Base-by-base conservation (phyloP, 169 alveolate genomes). In the Blepharisma undulans region DNA sequence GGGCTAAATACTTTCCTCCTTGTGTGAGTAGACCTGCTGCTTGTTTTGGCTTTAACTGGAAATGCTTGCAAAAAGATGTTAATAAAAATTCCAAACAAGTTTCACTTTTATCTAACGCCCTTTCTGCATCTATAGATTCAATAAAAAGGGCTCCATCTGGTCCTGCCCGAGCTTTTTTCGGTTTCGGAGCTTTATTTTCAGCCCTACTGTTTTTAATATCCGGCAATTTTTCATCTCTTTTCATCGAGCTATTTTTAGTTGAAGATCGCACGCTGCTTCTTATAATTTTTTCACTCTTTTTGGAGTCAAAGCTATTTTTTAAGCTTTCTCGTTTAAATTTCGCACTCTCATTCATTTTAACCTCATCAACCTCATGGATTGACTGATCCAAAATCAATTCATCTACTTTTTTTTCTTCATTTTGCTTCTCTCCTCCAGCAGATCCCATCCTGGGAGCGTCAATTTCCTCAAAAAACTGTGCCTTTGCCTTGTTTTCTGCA, bases 1-100 rank as follows among this genome's bases (percentile, higher is more conserved):
- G 98, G 29, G 96, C 97, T 88, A 97, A 93, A 88, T 95, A 97
- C 91, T 97, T 97, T 84, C 96, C 96, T 72, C 93, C 95, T 91
- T 96, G 95, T 34, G 98, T 93, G 32, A 97, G 94, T 33, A 97
- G 92, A 60, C 97, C 97, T 21, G 98, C 97, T 76, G 92, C 97
- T 93, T 97, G 95, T 76, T 97, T 95, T 0, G 97, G 95, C 72
- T 89, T 94, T 89, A 97, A 91, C 66, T 93, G 84, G 92, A 97
- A 92, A 59, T 94, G 80, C 87, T 94, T 94, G 27, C 97, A 95
- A 14, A 96, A 91, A 21, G 97, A 92, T 0, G 96, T 90, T 10
- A 97, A 88, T 32, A 97, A 92, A 87, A 95, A 97, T 87, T 97
- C 98, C 72, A 97, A 92, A 72, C 97, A 96, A 61, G 95, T 94